A percentile compares a stretch with the other conserved stretches of the same genome.
Evolutionary conservation across 1,284 basidiomycete species (phyloP).

Genomic region (Cystobasidiaceae sp.): DNA sequence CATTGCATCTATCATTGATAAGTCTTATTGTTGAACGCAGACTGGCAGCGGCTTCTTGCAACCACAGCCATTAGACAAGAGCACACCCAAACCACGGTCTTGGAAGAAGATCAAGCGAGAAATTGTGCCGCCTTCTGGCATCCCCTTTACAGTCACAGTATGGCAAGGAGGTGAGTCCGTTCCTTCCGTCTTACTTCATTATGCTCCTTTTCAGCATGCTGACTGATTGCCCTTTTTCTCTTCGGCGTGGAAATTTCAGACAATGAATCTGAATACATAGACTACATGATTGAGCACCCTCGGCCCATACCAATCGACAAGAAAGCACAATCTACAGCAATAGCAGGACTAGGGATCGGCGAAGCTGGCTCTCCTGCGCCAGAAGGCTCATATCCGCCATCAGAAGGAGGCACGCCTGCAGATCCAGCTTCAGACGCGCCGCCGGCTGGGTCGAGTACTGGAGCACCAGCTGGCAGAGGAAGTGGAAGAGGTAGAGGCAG

Average conservation of each 20-base stretch:
- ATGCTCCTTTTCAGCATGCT: not conserved
- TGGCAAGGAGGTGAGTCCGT: constrained; percentile 21
- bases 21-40: not conserved
- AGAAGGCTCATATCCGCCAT: constrained; percentile 8
- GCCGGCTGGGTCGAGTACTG: too few relatives aligned
- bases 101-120: constrained; percentile 28
- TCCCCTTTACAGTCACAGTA: constrained; percentile 10
- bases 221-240: not conserved
- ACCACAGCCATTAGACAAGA: constrained; percentile 27
- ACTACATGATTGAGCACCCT: constrained; percentile 21
- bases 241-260: not conserved
- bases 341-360: not conserved
- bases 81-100: constrained; percentile 11
- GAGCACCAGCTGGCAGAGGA: not conserved
- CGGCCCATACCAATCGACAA: constrained; percentile 21
- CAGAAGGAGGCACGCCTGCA: constrained; percentile 7
- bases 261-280: constrained; percentile 13
- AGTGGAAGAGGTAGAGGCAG: not conserved
- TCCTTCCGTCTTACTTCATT: not conserved
- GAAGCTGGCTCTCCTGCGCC: constrained; percentile 17
- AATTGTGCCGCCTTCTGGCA: constrained; percentile 13
- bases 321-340: not conserved
- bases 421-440: constrained; percentile 1
- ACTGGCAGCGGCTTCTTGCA: constrained; percentile 21
- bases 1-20: not conserved